Conservation (phyloP, 2,329 filamentous ascomycete species). For the Parastagonospora nodorum region DNA sequence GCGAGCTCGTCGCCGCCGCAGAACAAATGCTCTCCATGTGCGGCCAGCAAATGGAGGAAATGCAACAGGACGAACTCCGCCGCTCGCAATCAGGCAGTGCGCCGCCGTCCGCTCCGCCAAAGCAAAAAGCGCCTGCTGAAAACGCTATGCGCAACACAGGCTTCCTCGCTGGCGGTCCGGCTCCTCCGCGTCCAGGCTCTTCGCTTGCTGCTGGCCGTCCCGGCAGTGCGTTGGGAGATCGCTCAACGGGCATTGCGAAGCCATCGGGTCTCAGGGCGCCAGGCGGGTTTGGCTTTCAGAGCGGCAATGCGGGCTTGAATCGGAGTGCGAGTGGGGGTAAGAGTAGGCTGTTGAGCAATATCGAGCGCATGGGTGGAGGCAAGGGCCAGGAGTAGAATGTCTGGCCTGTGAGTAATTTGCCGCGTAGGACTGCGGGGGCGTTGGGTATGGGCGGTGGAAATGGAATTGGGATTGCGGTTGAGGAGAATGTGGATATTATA, state of each 20-base stretch:
- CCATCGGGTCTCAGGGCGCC: slow-evolving; percentile 67
- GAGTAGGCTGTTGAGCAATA: slow-evolving; percentile 81
- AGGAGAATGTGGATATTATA: no score
- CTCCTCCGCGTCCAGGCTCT: slow-evolving; percentile 31
- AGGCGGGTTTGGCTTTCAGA: slow-evolving; percentile 43
- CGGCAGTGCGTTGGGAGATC: slow-evolving; percentile 29
- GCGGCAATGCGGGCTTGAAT: slow-evolving; percentile 34
- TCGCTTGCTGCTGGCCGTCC: slow-evolving; percentile 32
- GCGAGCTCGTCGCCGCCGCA: slow-evolving; percentile 78
- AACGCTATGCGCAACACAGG: slow-evolving; percentile 38
- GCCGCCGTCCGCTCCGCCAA: slow-evolving; percentile 18
- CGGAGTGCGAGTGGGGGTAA: slow-evolving; percentile 50
- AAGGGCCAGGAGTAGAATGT: slow-evolving; percentile 26
- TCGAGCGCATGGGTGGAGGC: slow-evolving; percentile 79
- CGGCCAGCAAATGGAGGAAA: slow-evolving; percentile 48
- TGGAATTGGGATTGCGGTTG: background rate
- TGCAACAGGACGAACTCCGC: slow-evolving; percentile 52
- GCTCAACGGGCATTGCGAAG: slow-evolving; percentile 42
- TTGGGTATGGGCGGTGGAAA: background rate
- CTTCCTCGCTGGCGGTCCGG: slow-evolving; percentile 35
- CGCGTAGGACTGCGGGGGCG: background rate
- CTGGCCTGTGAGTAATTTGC: background rate
- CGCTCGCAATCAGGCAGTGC: slow-evolving; percentile 54
- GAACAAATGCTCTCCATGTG: slow-evolving; percentile 82
- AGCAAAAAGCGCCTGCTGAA: slow-evolving; percentile 19